Percentiles rank a stretch among this genome's conserved stretches.
These are phyloP conservation scores for Phytophthora podocarpi DNA, from an alignment of 352 stramenopile genomes.

Conservation along the genomic window DNA sequence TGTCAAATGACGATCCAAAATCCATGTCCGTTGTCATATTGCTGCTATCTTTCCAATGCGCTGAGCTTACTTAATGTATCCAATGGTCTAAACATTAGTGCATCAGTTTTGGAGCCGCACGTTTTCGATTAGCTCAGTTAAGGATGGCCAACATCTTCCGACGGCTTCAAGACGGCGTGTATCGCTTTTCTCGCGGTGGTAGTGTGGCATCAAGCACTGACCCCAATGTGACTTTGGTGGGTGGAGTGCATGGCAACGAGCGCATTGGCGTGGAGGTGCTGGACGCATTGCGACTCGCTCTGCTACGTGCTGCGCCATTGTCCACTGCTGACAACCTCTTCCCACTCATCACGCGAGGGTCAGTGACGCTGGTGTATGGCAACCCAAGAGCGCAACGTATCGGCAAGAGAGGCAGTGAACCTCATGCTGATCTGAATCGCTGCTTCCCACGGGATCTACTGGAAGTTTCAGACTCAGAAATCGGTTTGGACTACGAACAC, in stretches of 20 bases:
- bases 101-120: neutral
- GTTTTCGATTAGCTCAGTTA: neutral
- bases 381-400: conserved; percentile 60
- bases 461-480: neutral
- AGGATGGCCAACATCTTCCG: conserved; percentile 39
- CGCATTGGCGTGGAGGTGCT: conserved; percentile 69
- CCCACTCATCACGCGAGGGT: conserved; percentile 36
- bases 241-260: conserved; percentile 80
- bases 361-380: conserved; percentile 67
- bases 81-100: neutral
- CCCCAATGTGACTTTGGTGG: conserved; percentile 63
- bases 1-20: too few species aligned
- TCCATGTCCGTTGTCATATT: too few species aligned
- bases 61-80: neutral
- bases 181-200: conserved; percentile 43
- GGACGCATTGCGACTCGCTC: conserved; percentile 55
- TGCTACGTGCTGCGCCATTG: conserved; percentile 38
- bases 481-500: conserved; percentile 45
- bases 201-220: conserved; percentile 12
- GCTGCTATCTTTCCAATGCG: conserved; percentile 10
- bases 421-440: conserved; percentile 71
- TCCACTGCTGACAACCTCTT: conserved; percentile 16
- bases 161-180: conserved; percentile 48
- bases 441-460: conserved; percentile 59
- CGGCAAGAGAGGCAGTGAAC: conserved; percentile 53